Evolutionary conservation across 2,329 filamentous ascomycete genomes (phyloP), one percentile per base, ranked within the genome.

Genomic region (Beauveria bassiana): DNA sequence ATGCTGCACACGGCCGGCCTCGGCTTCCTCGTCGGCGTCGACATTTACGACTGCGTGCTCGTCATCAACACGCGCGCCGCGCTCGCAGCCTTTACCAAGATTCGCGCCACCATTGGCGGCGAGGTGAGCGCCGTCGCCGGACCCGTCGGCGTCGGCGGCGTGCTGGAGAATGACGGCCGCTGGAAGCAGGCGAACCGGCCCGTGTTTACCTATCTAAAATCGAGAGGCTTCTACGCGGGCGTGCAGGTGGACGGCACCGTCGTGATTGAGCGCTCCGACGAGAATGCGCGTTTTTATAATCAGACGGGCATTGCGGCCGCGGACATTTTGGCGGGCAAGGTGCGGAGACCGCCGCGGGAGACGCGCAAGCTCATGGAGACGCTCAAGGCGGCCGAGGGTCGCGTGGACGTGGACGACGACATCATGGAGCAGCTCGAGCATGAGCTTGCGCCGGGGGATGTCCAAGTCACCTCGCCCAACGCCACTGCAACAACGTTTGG

Each of bases 31-130:
- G 84, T 90, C 1, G 91, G 91, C 14, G 82, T 93, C 14, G 91
- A 96, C 72, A 91, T 96, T 31, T 96, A 95, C 75, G 91, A 96
- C 72, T 95, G 90, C 67, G 90, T 96, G 3, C 85, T 92, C 26
- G 88, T 96, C 42, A 92, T 96, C 73, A 96, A 96, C 75, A 89
- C 84, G 4, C 80, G 83, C 47, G 82, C 89, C 66, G 91, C 91
- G 0, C 78, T 96, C 47, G 84, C 88, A 18, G 88, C 89, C 0
- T 96, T 96, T 72, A 89, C 87, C 63, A 85, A 84, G 62, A 81
- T 90, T 1, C 83, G 91, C 16, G 86, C 90, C 65, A 93, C 89
- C 1, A 75, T 96, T 1, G 91, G 91, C 3, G 88, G 87, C 42
- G 90, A 95, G 69, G 77, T 96, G 40, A 88, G 88, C 64, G 89